Conservation (phyloP, 345 rosid genomes). For the Citrus reticulata region DNA sequence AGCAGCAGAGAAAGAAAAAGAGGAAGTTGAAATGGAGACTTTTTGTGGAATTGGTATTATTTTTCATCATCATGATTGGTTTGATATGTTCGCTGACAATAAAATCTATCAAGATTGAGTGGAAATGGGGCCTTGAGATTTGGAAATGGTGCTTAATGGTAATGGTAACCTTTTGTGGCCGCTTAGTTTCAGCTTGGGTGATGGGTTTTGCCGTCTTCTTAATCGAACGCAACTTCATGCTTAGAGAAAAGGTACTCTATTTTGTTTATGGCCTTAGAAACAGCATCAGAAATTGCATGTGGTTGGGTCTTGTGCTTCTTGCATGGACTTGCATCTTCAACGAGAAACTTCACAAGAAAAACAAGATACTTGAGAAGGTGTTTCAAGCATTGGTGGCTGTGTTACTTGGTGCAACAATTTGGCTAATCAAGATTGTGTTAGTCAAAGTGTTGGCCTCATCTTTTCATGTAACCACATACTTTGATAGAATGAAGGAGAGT, state of each 20-base stretch:
- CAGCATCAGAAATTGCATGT: slow-evolving; percentile 26
- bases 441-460: slow-evolving; percentile 52
- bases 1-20: not conserved
- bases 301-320: slow-evolving; percentile 21
- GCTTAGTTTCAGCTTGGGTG: slow-evolving; percentile 25
- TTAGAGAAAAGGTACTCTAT: slow-evolving; percentile 28
- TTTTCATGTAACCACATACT: slow-evolving; percentile 53
- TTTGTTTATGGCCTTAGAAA: slow-evolving; percentile 29
- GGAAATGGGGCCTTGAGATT: slow-evolving; percentile 8
- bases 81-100: slow-evolving; percentile 3
- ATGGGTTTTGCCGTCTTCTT: slow-evolving; percentile 23
- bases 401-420: slow-evolving; percentile 44
- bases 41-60: not conserved
- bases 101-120: not conserved
- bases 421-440: slow-evolving; percentile 49
- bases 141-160: slow-evolving; percentile 4
- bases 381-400: slow-evolving; percentile 34
- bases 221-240: slow-evolving; percentile 31
- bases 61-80: slow-evolving; percentile 7
- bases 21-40: slow-evolving; percentile 1
- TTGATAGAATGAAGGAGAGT: slow-evolving; percentile 58
- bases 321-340: slow-evolving; percentile 26
- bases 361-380: slow-evolving; percentile 24
- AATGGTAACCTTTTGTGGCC: slow-evolving; percentile 20
- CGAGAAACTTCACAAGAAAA: slow-evolving; percentile 19